Evolutionary conservation across 2,329 filamentous ascomycete genomes (phyloP), one percentile per base, ranked within the genome.

Genomic region (Aplosporella prunicola): DNA sequence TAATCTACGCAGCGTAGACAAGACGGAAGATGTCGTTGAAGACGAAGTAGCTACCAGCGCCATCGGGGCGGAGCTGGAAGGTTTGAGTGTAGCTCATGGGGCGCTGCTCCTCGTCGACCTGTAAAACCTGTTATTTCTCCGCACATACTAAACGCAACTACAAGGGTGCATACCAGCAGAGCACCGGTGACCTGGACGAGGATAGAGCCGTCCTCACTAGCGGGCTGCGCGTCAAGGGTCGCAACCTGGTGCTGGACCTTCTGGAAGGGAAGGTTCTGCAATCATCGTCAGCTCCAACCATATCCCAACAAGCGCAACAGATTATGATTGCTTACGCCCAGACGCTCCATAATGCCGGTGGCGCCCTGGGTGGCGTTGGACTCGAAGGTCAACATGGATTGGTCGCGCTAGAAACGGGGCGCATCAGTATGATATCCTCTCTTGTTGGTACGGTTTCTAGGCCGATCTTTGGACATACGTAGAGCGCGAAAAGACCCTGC

Each of bases 301-400:
- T 22, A 10, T n/a, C n/a, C n/a, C 15, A 26, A 34, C 14, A 28
- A 29, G 16, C 7, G 17, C 9, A 18, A 18, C 18, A 23, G 20
- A 24, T 25, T 17, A 20, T 13, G 32, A 32, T 35, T n/a, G 61
- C 76, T 51, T 69, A 96, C 89, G 43, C 62, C 59, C 44, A 96
- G 75, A 73, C 95, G 95, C 62, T 85, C 78, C 38, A 80, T 66
- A 51, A 98, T 95, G 20, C 58, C 58, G 16, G 50, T 56, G 23
- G 67, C 64, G 45, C 89, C 88, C 53, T 77, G 69, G 43, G 75
- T 62, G 10, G 80, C 77, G 29, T 68, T 51, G 31, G 72, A 78
- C 73, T 96, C 86, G 56, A 95, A 96, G 34, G 89, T 95, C 64
- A 96, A 72, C 82, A 94, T 93, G 32, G 91, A 96, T 43, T 80